Evolutionary conservation across 441 rosid genomes (phyloP).

Genomic region (Erysimum cheiri): DNA sequence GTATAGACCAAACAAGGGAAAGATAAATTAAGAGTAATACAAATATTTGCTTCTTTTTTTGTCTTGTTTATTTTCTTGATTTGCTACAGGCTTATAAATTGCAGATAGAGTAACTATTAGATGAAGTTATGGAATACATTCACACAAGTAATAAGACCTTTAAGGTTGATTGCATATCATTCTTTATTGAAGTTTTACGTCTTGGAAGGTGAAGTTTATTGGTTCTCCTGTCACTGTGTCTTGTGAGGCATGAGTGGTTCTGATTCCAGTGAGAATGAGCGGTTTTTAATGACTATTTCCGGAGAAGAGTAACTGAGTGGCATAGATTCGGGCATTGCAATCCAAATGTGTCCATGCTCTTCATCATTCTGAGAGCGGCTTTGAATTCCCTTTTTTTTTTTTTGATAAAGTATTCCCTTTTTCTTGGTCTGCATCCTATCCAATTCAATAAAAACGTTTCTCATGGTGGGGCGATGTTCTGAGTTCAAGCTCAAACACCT

Average conservation of each 20-base stretch:
- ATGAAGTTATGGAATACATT: slow-evolving; percentile 8
- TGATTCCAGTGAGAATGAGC: slow-evolving; percentile 27
- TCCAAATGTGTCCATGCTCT: slow-evolving; percentile 21
- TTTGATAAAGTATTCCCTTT: background rate
- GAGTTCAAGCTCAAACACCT: slow-evolving; percentile 51
- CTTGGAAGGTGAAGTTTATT: background rate
- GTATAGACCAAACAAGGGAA: slow-evolving; percentile 32
- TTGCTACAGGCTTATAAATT: slow-evolving; percentile 9
- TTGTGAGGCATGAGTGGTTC: slow-evolving; percentile 24
- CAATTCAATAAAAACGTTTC: slow-evolving; percentile 43
- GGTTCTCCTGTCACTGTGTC: slow-evolving; percentile 25
- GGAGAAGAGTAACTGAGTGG: slow-evolving; percentile 30
- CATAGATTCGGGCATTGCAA: slow-evolving; percentile 18
- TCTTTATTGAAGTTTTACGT: slow-evolving; percentile 8
- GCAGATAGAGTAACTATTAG: background rate
- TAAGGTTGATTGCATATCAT: background rate
- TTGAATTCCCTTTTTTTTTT: background rate
- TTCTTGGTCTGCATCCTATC: slow-evolving; percentile 39
- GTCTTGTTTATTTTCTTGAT: background rate
- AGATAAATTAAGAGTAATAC: slow-evolving; percentile 7
- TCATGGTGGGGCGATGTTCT: slow-evolving; percentile 53
- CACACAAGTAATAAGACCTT: background rate
- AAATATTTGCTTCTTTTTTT: slow-evolving; percentile 13
- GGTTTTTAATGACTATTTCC: slow-evolving; percentile 8
- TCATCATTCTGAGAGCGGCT: slow-evolving; percentile 9